phyloP scores from a whole-genome alignment of 129 eudicot species.

The Saposhnikovia divaricata region DNA sequence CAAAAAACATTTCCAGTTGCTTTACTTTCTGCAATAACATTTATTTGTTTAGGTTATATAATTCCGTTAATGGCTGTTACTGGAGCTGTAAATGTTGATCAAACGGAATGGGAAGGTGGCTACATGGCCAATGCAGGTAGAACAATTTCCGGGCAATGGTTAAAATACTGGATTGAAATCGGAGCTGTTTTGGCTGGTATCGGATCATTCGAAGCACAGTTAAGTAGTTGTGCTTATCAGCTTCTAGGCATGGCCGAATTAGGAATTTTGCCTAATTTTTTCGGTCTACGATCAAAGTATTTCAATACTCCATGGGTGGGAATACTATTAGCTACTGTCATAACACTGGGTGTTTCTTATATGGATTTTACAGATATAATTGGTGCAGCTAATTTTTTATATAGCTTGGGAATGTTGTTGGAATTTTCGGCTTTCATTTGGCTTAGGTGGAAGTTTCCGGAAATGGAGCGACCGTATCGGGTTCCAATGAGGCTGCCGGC shows the following conservation, averaged over 20 bases:
- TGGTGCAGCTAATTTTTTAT: background rate
- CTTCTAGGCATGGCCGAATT: background rate
- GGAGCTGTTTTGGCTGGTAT: background rate
- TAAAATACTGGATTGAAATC: background rate
- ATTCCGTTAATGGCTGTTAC: background rate
- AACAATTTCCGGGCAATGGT: background rate
- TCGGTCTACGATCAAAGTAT: background rate
- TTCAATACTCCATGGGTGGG: slow-evolving; percentile 1
- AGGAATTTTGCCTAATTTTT: background rate
- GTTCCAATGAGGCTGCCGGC: background rate
- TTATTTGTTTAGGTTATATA: background rate
- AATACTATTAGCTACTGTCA: background rate
- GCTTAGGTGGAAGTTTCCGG: background rate
- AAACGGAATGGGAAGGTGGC: background rate
- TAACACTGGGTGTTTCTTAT: background rate
- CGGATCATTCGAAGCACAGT: background rate
- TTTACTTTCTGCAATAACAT: background rate
- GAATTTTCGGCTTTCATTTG: background rate
- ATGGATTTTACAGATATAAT: background rate
- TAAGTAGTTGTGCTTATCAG: background rate
- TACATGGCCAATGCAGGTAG: background rate
- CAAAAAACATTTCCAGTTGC: background rate
- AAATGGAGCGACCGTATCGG: background rate
- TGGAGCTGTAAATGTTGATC: background rate
- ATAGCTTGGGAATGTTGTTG: background rate